A percentile compares a stretch with the other conserved stretches of the same genome.
phyloP scores from a whole-genome alignment of 2,329 filamentous ascomycete species.

The Fusarium dlaminii region DNA sequence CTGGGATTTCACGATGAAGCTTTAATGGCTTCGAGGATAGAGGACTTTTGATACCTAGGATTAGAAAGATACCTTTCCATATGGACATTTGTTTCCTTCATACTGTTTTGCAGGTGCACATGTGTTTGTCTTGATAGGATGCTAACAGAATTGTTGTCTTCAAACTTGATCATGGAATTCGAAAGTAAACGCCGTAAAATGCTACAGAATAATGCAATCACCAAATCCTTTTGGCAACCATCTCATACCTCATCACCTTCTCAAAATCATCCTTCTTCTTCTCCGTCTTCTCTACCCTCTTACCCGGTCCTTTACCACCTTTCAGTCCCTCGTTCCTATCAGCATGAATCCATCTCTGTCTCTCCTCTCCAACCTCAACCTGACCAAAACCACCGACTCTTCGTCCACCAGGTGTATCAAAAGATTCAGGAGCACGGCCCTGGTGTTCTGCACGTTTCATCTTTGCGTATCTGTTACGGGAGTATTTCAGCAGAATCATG shows the following conservation, averaged over 20 bases:
- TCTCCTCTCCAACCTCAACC: slow-evolving; percentile 89
- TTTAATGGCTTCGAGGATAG: slow-evolving; percentile 16
- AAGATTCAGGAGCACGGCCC: slow-evolving; percentile 59
- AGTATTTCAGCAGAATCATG: slow-evolving; percentile 84
- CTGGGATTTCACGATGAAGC: slow-evolving; percentile 22
- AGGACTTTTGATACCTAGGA: slow-evolving; percentile 34
- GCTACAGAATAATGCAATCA: slow-evolving; percentile 49
- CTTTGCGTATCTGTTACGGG: slow-evolving; percentile 78
- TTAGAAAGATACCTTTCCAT: slow-evolving; percentile 39
- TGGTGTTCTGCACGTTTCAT: slow-evolving; percentile 79
- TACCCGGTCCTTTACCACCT: slow-evolving; percentile 62
- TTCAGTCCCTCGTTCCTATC: slow-evolving; percentile 80
- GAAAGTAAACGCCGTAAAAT: slow-evolving; percentile 14
- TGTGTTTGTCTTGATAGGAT: neutral
- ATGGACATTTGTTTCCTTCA: neutral
- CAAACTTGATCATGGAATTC: neutral
- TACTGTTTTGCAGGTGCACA: neutral
- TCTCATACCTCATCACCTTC: slow-evolving; percentile 84
- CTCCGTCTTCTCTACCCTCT: slow-evolving; percentile 59
- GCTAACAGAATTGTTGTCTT: neutral
- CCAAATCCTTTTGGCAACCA: slow-evolving; percentile 98
- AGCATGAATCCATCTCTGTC: slow-evolving; percentile 84
- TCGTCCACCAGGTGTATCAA: slow-evolving; percentile 73
- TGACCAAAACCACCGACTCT: slow-evolving; percentile 84
- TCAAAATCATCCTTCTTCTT: slow-evolving; percentile 66